A percentile compares a stretch with the other conserved stretches of the same genome.
Conservation (phyloP, 257 asterid species). For the Euphrasia confusa region DNA sequence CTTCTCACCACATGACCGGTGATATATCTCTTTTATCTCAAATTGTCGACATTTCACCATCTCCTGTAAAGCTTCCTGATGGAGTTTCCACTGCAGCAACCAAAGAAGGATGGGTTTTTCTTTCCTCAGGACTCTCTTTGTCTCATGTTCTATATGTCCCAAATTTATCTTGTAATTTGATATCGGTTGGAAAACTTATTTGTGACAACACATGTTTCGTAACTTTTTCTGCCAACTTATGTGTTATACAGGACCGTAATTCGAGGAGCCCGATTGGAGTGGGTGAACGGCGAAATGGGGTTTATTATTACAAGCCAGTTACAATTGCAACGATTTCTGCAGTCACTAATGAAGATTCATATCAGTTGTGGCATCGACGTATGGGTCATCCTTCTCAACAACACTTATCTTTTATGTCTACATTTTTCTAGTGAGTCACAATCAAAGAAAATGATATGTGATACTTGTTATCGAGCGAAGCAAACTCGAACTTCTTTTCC, state of each 20-base stretch:
- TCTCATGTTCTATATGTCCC: not conserved
- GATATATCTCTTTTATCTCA: not conserved
- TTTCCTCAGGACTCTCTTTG: not conserved
- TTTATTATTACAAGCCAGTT: not conserved
- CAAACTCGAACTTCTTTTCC: conserved; percentile 7
- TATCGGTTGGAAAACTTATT: not conserved
- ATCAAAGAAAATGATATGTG: not conserved
- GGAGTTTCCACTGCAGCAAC: not conserved
- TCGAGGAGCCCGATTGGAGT: not conserved
- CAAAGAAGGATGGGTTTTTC: not conserved
- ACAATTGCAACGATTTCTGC: not conserved
- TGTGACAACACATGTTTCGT: not conserved
- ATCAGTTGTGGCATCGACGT: conserved; percentile 1
- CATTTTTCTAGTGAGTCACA: not conserved
- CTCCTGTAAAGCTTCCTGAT: not conserved
- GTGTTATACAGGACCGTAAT: not conserved
- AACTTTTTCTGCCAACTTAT: not conserved
- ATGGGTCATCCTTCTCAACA: not conserved
- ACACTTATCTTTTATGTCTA: not conserved
- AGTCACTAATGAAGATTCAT: not conserved
- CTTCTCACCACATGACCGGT: not conserved
- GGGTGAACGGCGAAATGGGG: not conserved
- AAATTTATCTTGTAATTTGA: not conserved
- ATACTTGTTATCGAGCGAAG: conserved; percentile 6
- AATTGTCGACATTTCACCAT: not conserved